Evolutionary conservation across 2,329 filamentous ascomycete genomes (phyloP), one percentile per base, ranked within the genome.

Genomic region (Alternaria sp.): DNA sequence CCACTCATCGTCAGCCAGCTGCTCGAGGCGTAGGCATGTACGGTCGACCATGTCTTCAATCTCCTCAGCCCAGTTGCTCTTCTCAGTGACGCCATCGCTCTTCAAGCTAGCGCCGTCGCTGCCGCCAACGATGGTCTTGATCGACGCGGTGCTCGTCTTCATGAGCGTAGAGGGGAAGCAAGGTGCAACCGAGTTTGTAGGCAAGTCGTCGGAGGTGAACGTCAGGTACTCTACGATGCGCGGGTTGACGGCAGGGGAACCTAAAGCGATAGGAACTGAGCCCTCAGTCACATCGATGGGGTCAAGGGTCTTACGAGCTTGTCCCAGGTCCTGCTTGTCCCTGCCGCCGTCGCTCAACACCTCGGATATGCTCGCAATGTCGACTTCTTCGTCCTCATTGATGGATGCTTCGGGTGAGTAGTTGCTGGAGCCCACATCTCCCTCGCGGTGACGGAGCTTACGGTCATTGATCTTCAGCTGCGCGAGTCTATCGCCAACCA

Each of bases 401-500:
- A 68, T 43, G 5, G 71, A 72, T 17, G 66, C 59, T 23, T 65
- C 67, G 8, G 61, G 53, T 4, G 75, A 77, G 45, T 56, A 63
- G 40, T 36, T 65, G 61, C 70, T 71, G 4, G 70, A 75, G 12
- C 63, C 56, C 15, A 62, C n/a, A 23, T 73, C 70, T 7, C 60
- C 59, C 28, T 67, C 67, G n/a, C 50, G 63, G 28, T 28, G 56
- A 23, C 61, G 57, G 28, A 56, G 54, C 50, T 51, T 67, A 50
- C 65, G 70, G 12, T 69, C 60, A 5, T 75, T 71, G 12, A 69
- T 50, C 62, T 73, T 70, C 67, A 92, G 90, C 86, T 97, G 64
- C 32, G 65, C 94, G 57, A 98, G 91, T 81, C 95, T 93, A 68
- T 96, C 95, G 77, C 94, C 94, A 76, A 98, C 93, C 17, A 97